Conservation (phyloP, 148 eudicot species). For the Rhododendron vialii region DNA sequence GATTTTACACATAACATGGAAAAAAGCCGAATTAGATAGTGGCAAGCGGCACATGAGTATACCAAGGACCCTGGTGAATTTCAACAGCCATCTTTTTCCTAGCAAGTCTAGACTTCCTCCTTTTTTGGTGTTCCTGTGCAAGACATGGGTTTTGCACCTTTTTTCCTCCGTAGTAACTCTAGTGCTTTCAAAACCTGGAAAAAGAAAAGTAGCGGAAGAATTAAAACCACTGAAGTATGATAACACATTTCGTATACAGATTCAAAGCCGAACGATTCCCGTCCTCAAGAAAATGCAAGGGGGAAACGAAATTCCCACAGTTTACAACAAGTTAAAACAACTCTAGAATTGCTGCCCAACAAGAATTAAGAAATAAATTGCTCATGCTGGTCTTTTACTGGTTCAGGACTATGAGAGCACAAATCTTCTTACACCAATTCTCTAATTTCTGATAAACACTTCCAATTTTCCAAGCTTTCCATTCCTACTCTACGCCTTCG, state of each 20-base stretch:
- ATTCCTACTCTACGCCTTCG: background rate
- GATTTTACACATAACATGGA: no score
- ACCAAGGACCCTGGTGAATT: no score
- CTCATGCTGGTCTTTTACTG: background rate
- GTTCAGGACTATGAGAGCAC: background rate
- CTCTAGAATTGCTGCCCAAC: background rate
- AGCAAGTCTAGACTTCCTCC: constrained; percentile 84
- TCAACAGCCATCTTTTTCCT: constrained; percentile 56
- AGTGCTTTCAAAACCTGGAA: constrained; percentile 67
- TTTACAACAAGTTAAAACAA: background rate
- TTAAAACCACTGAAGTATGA: background rate
- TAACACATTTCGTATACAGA: background rate
- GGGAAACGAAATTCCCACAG: background rate
- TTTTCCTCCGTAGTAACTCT: constrained; percentile 55
- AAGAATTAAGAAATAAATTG: background rate
- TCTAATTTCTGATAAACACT: background rate
- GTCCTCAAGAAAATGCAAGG: background rate
- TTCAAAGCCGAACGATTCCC: background rate
- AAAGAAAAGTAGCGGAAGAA: background rate
- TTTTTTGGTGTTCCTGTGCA: constrained; percentile 82
- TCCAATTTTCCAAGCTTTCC: background rate
- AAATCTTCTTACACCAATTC: background rate
- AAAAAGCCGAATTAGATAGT: no score
- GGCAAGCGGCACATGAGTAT: no score
- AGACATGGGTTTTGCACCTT: constrained; percentile 43